Base-by-base conservation (phyloP, 306 rosid species). In the Chamaecrista fasciculata region DNA sequence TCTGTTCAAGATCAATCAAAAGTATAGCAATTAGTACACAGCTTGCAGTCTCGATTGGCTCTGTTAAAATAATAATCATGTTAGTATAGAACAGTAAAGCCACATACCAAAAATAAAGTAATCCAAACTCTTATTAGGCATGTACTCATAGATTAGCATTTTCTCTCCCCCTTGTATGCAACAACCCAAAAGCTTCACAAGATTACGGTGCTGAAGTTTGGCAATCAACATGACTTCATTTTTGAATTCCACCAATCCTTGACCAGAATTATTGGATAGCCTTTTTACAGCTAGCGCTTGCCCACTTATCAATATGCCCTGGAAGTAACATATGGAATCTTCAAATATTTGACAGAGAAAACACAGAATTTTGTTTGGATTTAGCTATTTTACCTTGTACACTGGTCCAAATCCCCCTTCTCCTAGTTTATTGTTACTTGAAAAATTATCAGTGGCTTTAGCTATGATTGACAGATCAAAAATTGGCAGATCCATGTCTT, bases 171-270 rank as follows among this genome's bases (percentile, higher is more conserved):
- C n/a, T n/a, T n/a, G n/a, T n/a, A n/a, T n/a, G n/a, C n/a, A n/a
- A n/a, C n/a, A n/a, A n/a, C n/a, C n/a, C n/a, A n/a, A 71, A 71
- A 71, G 76, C 34, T 71, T 71, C 29, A 71, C 76, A 31, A 59
- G 76, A 71, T 47, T 71, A 3, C 61, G 39, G 15, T 71, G 68
- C 16, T 71, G 76, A 15, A 71, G 69, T 28, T 71, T 59, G 10
- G 76, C 60, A 20, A 60, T 59, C 15, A 71, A 71, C n/a, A n/a
- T n/a, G n/a, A n/a, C n/a, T n/a, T n/a, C n/a, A n/a, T n/a, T n/a
- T n/a, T n/a, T n/a, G n/a, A n/a, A n/a, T n/a, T n/a, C n/a, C n/a
- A n/a, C n/a, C n/a, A n/a, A n/a, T n/a, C n/a, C n/a, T n/a, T n/a
- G n/a, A n/a, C n/a, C n/a, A n/a, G n/a, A n/a, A n/a, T n/a, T n/a